Base-by-base conservation (phyloP, 2,329 filamentous ascomycete species). In the Xylariaceae sp. region DNA sequence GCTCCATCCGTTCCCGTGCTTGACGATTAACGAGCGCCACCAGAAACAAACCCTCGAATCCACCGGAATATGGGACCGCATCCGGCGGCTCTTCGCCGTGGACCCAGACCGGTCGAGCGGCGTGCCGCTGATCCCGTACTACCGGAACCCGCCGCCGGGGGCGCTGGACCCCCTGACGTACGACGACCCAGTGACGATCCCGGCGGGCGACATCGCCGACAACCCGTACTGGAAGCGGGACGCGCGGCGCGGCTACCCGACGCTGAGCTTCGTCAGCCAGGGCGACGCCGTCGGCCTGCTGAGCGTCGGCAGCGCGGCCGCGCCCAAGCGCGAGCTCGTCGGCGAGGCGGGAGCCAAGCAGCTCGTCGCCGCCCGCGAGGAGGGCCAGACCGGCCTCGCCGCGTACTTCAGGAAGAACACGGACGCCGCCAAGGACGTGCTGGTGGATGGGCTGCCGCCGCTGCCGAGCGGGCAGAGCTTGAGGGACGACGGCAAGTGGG, bases 181-280 rank as follows among this genome's bases (percentile, higher is more conserved):
- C 79, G 85, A 90, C 73, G 91, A 96, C 73, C 90, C 90, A 20
- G 89, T 93, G 57, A 96, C 91, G 14, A 57, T 89, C 0, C 91
- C 91, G n/a, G 90, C 91, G 2, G 90, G 83, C 65, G 91, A 96
- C 73, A 87, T 96, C 67, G 91, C 91, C 68, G 90, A 93, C 74
- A 96, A 96, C 78, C 86, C 91, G 40, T 96, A 97, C 80, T 99
- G 92, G 91, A 96, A 96, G 82, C 92, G 95, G 69, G 95, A 99
- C 71, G 75, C 80, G 59, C 89, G 95, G 67, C 85, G 95, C 68
- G 82, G 82, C 68, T 98, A 98, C 78, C 90, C 95, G 29, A 83
- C 82, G 66, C 81, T 89, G 54, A 93, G 89, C 70, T 87, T 90
- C 44, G 84, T 99, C 60, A 88, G 80, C 57, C 95, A 98, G 80